Conservation (phyloP, 1,139 yeast genomes). For the Casaregolazyma lundiana region DNA sequence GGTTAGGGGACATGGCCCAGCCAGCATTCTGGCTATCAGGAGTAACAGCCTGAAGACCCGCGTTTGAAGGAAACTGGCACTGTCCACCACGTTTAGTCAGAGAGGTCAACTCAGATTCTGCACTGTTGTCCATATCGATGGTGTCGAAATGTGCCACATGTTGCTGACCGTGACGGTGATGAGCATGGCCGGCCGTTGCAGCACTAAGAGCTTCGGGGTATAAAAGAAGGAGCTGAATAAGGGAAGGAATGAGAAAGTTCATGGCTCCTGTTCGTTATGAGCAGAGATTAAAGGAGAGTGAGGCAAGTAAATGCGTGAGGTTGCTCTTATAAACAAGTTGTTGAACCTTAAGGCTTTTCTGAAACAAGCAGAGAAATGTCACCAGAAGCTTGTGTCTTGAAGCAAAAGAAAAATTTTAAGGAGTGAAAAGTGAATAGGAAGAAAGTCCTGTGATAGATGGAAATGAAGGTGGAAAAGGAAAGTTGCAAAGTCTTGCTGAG, state of each 20-base stretch:
- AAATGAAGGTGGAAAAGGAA: no score
- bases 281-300: neutral
- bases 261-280: neutral
- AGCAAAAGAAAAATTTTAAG: neutral
- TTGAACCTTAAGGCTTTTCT: no score
- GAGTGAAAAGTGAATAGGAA: neutral
- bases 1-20: constrained; percentile 85
- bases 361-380: no score
- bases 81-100: constrained; percentile 40
- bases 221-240: constrained; percentile 6
- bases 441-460: no score
- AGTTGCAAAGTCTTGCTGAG: neutral
- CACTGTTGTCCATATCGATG: constrained; percentile 5
- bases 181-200: constrained; percentile 8
- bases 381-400: neutral
- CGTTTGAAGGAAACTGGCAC: constrained; percentile 62
- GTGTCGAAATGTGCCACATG: neutral
- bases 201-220: constrained; percentile 2
- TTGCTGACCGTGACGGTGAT: constrained; percentile 11
- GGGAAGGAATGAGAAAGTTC: neutral
- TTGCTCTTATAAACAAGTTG: neutral
- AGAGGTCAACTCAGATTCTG: neutral
- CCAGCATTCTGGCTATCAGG: constrained; percentile 59
- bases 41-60: constrained; percentile 66
- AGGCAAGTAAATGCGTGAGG: neutral